Percentiles rank a stretch among this genome's conserved stretches.
Conservation (phyloP, 305 asterid genomes). For the Salvia sclarea region DNA sequence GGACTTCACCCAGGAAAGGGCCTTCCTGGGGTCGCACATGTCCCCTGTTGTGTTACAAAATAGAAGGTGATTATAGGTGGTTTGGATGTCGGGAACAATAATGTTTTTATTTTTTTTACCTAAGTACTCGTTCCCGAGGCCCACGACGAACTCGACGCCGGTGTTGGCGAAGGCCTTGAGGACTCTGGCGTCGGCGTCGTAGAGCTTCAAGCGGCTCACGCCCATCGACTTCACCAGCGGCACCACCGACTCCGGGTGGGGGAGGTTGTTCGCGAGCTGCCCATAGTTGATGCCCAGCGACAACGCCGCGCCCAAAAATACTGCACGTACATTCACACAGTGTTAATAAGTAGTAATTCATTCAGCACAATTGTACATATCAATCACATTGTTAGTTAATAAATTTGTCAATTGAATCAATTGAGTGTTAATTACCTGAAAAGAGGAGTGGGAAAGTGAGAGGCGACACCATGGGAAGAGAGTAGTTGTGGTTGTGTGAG, state of each 20-base stretch:
- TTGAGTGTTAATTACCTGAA: neutral
- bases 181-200: constrained; percentile 77
- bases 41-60: too few relatives aligned
- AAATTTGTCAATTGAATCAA: too few relatives aligned
- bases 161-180: constrained; percentile 85
- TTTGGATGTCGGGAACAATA: too few relatives aligned
- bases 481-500: too few relatives aligned
- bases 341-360: too few relatives aligned
- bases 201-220: constrained; percentile 70
- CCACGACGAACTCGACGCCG: constrained; percentile 72
- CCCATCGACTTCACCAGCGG: constrained; percentile 74
- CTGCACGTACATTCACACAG: neutral
- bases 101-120: too few relatives aligned
- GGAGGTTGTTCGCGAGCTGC: constrained; percentile 79
- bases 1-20: constrained; percentile 65
- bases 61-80: too few relatives aligned
- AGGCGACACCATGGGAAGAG: constrained; percentile 20
- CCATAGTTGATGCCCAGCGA: constrained; percentile 86
- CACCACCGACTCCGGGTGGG: constrained; percentile 60
- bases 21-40: constrained; percentile 61
- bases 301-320: constrained; percentile 32
- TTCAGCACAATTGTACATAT: too few relatives aligned
- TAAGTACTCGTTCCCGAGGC: constrained; percentile 67
- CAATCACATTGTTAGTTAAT: too few relatives aligned
- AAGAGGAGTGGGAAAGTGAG: neutral